Evolutionary conservation across 2,329 filamentous ascomycete species (phyloP).

Genomic region (Sclerotinia glacialis): DNA sequence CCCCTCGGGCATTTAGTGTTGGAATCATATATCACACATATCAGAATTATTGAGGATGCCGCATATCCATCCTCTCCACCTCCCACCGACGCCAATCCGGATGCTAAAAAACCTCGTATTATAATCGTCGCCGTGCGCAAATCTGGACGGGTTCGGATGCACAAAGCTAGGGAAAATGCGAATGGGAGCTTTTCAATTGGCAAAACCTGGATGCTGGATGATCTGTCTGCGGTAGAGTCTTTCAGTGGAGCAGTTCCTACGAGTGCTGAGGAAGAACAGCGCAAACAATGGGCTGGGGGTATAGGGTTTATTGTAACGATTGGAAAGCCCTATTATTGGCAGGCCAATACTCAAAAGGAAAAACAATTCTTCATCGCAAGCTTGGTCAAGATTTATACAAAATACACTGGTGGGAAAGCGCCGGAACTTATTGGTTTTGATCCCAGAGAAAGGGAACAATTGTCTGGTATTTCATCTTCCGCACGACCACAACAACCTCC

Average conservation of each 20-base stretch:
- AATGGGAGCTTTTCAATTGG: constrained; percentile 96
- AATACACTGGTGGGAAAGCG: constrained; percentile 83
- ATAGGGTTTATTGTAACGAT: constrained; percentile 85
- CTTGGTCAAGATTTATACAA: constrained; percentile 91
- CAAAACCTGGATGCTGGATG: constrained; percentile 97
- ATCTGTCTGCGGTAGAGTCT: constrained; percentile 78
- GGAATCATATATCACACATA: constrained; percentile 98
- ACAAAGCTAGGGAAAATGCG: constrained; percentile 93
- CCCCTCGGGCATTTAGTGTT: constrained; percentile 51
- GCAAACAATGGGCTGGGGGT: constrained; percentile 73
- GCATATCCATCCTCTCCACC: constrained; percentile 79
- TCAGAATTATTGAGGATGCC: constrained; percentile 84
- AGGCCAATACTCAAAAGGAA: constrained; percentile 88
- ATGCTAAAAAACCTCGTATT: constrained; percentile 81
- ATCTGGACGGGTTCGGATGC: constrained; percentile 88
- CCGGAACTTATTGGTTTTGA: constrained; percentile 84
- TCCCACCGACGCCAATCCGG: constrained; percentile 69
- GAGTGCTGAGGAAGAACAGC: constrained; percentile 58
- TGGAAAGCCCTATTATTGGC: constrained; percentile 95
- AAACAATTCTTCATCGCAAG: constrained; percentile 99
- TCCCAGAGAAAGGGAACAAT: constrained; percentile 69
- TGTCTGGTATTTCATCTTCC: constrained; percentile 54
- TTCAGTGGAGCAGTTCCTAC: constrained; percentile 63
- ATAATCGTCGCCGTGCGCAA: constrained; percentile 93
- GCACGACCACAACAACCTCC: constrained; percentile 27